Evolutionary conservation across 1,284 basidiomycete genomes (phyloP).

Genomic region (Leccinum cinnamomeum): DNA sequence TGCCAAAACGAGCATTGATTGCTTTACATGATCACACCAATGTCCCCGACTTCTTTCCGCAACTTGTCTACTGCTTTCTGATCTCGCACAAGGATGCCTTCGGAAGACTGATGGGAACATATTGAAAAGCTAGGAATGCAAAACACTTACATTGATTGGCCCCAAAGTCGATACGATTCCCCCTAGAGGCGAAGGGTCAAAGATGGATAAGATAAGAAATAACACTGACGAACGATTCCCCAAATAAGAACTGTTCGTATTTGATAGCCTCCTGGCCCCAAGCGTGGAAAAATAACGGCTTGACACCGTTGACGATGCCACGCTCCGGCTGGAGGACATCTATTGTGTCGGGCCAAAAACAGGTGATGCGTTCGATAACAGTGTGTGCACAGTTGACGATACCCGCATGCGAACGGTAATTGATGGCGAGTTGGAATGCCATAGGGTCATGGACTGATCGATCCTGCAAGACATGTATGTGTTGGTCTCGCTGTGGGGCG

Average conservation of each 20-base stretch:
- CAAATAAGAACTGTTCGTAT: constrained; percentile 61
- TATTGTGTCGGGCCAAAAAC: constrained; percentile 67
- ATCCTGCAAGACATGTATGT: constrained; percentile 12
- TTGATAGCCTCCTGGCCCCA: constrained; percentile 52
- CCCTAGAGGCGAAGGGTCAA: constrained; percentile 34
- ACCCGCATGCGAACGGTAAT: constrained; percentile 72
- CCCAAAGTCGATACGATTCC: constrained; percentile 59
- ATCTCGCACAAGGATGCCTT: constrained; percentile 70
- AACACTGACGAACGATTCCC: constrained; percentile 38
- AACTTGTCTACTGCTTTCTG: constrained; percentile 46
- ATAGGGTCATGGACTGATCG: constrained; percentile 37
- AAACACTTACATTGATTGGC: constrained; percentile 58
- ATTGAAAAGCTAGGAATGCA: neutral
- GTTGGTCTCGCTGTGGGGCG: constrained; percentile 23
- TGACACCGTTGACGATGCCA: constrained; percentile 58
- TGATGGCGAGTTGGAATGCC: constrained; percentile 60
- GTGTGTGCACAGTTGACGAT: constrained; percentile 68
- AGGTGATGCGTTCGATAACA: constrained; percentile 59
- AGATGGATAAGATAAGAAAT: neutral
- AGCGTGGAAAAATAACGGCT: constrained; percentile 59
- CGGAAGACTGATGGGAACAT: neutral
- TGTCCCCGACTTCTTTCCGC: no score
- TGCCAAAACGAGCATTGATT: no score
- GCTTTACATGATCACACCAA: no score
- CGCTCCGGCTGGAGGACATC: constrained; percentile 58